Base-by-base conservation (phyloP, 352 stramenopile genomes). In the Phytophthora sojae region DNA sequence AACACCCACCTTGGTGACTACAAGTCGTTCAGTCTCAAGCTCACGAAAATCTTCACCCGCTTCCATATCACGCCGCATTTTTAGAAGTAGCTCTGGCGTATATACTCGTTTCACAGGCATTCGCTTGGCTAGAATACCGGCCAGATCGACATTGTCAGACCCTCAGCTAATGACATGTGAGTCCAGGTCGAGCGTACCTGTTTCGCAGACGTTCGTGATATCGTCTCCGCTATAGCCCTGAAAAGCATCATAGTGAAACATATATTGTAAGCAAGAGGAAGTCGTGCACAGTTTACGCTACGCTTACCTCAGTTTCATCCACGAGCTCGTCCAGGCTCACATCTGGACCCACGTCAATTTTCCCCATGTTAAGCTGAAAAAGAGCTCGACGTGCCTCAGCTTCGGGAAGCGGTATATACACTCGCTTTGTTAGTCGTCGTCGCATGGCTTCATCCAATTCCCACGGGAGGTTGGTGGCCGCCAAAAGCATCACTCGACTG, bases 391-490 rank as follows among this genome's bases (percentile, higher is more conserved):
- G 81, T 0, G 86, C 86, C 54, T 88, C 75, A 6, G 78, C 72
- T 57, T 84, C 69, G 0, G 85, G 84, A 14, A 93, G 59, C 4
- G 85, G 80, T 11, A 93, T 90, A 49, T 93, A 99, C 5, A 99
- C 96, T 32, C 97, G 83, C 72, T 99, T 99, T 37, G 99, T 98
- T 32, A 99, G 81, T 32, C 97, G 85, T 7, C 97, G 81, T 3
- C 96, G 83, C 69, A 99, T 96, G 3, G 97, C 97, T 71, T 99
- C 89, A 71, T 99, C 97, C 6, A 99, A 71, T 45, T 99, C 96
- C 97, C 97, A 99, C 26, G 97, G 97, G 15, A 98, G 75, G 75
- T 99, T 99, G 2, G 94, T 99, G 2, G 97, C 97, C 15, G 94
- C 97, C 35, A 99, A 80, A 17, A 99, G 88, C 78, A 99, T 97